Evolutionary conservation across 2,329 filamentous ascomycete genomes (phyloP).

Genomic region (Ophiosphaerella korrae): DNA sequence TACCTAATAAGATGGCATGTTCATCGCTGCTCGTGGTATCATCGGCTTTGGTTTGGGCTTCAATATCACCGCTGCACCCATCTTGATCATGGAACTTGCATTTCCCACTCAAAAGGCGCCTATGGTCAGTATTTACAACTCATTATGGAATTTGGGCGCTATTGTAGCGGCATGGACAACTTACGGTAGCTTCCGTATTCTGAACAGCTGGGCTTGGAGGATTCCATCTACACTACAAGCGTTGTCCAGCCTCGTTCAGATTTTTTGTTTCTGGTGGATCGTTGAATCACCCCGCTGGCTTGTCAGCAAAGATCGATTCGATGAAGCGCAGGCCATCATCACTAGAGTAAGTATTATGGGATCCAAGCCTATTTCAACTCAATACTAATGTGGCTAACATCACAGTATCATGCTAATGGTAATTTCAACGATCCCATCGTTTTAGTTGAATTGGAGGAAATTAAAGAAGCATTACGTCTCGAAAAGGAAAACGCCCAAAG

Average conservation of each 20-base stretch:
- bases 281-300: conserved; percentile 68
- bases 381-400: not conserved
- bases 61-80: conserved; percentile 60
- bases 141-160: conserved; percentile 38
- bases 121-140: conserved; percentile 68
- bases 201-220: conserved; percentile 55
- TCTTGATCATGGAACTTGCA: conserved; percentile 66
- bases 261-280: conserved; percentile 48
- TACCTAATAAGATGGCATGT: not conserved
- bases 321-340: conserved; percentile 40
- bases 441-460: conserved; percentile 52
- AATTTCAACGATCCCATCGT: conserved; percentile 46
- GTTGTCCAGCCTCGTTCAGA: conserved; percentile 49
- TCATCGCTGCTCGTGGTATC: conserved; percentile 1
- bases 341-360: conserved; percentile 9
- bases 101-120: conserved; percentile 68
- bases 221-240: conserved; percentile 61
- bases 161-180: conserved; percentile 53
- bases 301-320: conserved; percentile 55
- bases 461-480: conserved; percentile 54
- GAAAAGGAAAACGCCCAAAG: conserved; percentile 50
- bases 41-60: conserved; percentile 3
- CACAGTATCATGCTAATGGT: conserved; percentile 60
- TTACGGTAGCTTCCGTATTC: conserved; percentile 48
- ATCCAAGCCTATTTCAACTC: not conserved